phyloP scores from a whole-genome alignment of 306 rosid species.

The Bauhinia variegata region DNA sequence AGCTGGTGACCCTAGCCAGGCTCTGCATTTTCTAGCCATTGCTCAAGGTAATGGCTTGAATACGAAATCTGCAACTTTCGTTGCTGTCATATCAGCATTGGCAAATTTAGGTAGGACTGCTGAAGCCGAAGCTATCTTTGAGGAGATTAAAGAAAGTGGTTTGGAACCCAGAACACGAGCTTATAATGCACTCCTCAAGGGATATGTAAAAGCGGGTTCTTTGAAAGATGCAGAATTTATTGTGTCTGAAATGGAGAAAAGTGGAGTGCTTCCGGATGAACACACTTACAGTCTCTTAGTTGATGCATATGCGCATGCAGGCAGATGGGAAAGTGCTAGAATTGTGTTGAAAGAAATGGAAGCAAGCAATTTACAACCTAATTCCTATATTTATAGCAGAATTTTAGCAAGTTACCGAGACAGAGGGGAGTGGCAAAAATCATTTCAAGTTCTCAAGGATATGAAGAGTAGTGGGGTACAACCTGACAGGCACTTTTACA shows the following conservation, averaged over 20 bases:
- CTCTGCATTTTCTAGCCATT: slow-evolving; percentile 75
- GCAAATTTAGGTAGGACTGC: slow-evolving; percentile 72
- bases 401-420: slow-evolving; percentile 81
- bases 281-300: slow-evolving; percentile 76
- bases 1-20: slow-evolving; percentile 73
- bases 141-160: slow-evolving; percentile 82
- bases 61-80: slow-evolving; percentile 65
- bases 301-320: slow-evolving; percentile 79
- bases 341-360: slow-evolving; percentile 87
- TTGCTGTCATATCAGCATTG: slow-evolving; percentile 66
- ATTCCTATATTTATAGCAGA: slow-evolving; percentile 69
- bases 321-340: slow-evolving; percentile 91
- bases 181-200: slow-evolving; percentile 82
- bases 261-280: slow-evolving; percentile 76
- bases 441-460: slow-evolving; percentile 86
- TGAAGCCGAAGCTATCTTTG: slow-evolving; percentile 88
- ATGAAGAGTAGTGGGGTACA: slow-evolving; percentile 74
- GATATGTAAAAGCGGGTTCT: slow-evolving; percentile 72
- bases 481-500: slow-evolving; percentile 89
- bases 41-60: slow-evolving; percentile 79
- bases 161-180: slow-evolving; percentile 77
- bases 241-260: slow-evolving; percentile 80
- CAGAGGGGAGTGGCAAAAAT: slow-evolving; percentile 89
- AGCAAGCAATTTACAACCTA: slow-evolving; percentile 72
- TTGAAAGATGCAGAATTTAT: slow-evolving; percentile 76